A percentile compares a stretch with the other conserved stretches of the same genome.
Evolutionary conservation across 2,329 filamentous ascomycete genomes (phyloP).

Genomic region (Colletotrichum lindemuthianum): DNA sequence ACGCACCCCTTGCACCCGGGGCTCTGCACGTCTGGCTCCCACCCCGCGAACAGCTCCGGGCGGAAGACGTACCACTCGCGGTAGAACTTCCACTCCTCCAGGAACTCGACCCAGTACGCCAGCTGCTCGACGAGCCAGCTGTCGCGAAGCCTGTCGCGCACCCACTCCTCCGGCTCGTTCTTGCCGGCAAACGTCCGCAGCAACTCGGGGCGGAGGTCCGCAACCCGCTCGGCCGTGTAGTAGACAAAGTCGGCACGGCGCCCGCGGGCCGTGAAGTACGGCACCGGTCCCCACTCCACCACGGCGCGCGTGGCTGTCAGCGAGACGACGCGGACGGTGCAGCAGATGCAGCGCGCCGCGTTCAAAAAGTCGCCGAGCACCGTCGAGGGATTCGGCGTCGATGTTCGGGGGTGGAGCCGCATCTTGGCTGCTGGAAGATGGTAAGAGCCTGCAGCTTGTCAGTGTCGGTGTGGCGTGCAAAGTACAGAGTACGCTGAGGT

Average conservation of each 20-base stretch:
- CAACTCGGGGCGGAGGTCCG: constrained; percentile 33
- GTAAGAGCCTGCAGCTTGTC: too few relatives aligned
- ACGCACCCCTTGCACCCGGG: constrained; percentile 32
- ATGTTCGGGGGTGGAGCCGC: constrained; percentile 28
- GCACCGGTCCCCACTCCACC: constrained; percentile 35
- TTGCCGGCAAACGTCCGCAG: constrained; percentile 11
- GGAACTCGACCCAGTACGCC: constrained; percentile 36
- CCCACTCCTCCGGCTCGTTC: constrained; percentile 22
- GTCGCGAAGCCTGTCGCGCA: constrained; percentile 33
- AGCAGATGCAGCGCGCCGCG: constrained; percentile 32
- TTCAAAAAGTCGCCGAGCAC: constrained; percentile 33
- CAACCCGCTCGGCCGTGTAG: constrained; percentile 31
- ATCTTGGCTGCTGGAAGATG: too few relatives aligned
- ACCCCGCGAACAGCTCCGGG: constrained; percentile 32
- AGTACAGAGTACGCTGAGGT: too few relatives aligned
- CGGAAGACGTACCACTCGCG: constrained; percentile 37
- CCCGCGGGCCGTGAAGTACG: constrained; percentile 36
- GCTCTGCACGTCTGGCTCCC: constrained; percentile 32
- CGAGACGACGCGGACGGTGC: constrained; percentile 35
- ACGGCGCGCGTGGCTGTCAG: constrained; percentile 33
- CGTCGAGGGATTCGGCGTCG: constrained; percentile 31
- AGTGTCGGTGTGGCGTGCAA: too few relatives aligned
- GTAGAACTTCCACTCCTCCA: constrained; percentile 37
- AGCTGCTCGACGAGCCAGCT: constrained; percentile 38
- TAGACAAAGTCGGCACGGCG: constrained; percentile 34